Evolutionary conservation across 106 monocot genomes (phyloP).

Genomic region (Cymbidium sinense): DNA sequence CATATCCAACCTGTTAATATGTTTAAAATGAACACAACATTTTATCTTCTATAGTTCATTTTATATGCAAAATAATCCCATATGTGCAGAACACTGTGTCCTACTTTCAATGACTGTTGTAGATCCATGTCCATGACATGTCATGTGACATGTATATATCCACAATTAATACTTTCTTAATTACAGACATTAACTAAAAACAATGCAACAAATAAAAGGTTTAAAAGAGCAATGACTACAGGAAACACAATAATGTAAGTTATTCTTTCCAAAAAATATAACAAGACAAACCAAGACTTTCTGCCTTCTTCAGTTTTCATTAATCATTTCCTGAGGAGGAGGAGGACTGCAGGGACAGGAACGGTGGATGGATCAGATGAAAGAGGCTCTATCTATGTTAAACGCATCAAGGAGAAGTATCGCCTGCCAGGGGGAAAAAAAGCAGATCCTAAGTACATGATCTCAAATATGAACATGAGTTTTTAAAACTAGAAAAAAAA

Average conservation of each 20-base stretch:
- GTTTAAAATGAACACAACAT: too few relatives aligned
- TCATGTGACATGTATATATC: background rate
- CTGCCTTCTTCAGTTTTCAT: constrained; percentile 82
- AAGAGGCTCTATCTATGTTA: constrained; percentile 76
- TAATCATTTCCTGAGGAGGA: constrained; percentile 89
- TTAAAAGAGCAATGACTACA: background rate
- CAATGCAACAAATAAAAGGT: background rate
- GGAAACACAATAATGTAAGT: background rate
- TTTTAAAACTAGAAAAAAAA: background rate
- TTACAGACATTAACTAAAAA: background rate
- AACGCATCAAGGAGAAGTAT: constrained; percentile 89
- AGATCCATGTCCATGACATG: background rate
- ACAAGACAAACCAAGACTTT: constrained; percentile 65
- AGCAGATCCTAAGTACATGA: background rate
- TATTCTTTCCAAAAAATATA: background rate
- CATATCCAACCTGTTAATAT: too few relatives aligned
- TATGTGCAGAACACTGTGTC: background rate
- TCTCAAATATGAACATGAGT: background rate
- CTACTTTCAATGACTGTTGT: background rate
- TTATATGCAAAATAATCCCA: background rate
- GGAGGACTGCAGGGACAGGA: constrained; percentile 45
- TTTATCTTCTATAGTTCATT: background rate
- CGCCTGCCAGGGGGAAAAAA: constrained; percentile 49
- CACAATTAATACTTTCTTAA: background rate
- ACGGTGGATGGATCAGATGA: constrained; percentile 54